phyloP scores from a whole-genome alignment of 2,329 filamentous ascomycete species.

The Aspergillus fijiensis region DNA sequence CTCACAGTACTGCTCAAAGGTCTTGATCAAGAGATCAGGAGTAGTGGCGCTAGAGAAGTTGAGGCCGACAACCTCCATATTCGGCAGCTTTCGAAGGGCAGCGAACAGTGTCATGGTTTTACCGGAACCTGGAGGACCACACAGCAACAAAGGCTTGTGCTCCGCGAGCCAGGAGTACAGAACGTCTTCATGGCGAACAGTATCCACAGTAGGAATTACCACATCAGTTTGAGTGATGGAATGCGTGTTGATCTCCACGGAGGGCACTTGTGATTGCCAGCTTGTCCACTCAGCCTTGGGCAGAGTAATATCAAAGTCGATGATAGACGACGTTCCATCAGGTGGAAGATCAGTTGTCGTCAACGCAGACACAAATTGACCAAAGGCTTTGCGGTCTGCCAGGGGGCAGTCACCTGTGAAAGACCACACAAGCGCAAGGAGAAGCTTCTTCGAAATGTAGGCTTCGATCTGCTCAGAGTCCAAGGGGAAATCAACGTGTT shows the following conservation, averaged over 20 bases:
- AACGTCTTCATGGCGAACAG: conserved; percentile 96
- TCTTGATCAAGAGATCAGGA: conserved; percentile 96
- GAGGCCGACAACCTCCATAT: conserved; percentile 98
- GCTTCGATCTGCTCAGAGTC: conserved; percentile 86
- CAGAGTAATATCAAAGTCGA: conserved; percentile 89
- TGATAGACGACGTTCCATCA: conserved; percentile 74
- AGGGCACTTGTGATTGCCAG: conserved; percentile 94
- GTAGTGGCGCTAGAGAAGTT: conserved; percentile 99
- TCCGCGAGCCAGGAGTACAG: conserved; percentile 99
- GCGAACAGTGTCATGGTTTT: conserved; percentile 99
- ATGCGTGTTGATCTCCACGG: conserved; percentile 95
- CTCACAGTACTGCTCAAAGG: conserved; percentile 98
- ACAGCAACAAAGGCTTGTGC: conserved; percentile 94
- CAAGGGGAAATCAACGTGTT: conserved; percentile 90
- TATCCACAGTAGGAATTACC: conserved; percentile 96
- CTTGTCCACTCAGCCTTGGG: conserved; percentile 85
- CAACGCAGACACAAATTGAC: conserved; percentile 76
- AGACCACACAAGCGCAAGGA: conserved; percentile 92
- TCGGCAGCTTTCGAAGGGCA: conserved; percentile 90
- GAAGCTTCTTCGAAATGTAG: conserved; percentile 89
- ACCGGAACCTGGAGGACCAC: conserved; percentile 94
- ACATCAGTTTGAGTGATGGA: conserved; percentile 97
- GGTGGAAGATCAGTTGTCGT: conserved; percentile 84
- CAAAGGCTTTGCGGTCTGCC: conserved; percentile 81
- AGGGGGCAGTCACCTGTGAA: conserved; percentile 93